These are phyloP conservation scores for Syzygium jambos DNA, from an alignment of 345 rosid genomes.

Conservation along the genomic window DNA sequence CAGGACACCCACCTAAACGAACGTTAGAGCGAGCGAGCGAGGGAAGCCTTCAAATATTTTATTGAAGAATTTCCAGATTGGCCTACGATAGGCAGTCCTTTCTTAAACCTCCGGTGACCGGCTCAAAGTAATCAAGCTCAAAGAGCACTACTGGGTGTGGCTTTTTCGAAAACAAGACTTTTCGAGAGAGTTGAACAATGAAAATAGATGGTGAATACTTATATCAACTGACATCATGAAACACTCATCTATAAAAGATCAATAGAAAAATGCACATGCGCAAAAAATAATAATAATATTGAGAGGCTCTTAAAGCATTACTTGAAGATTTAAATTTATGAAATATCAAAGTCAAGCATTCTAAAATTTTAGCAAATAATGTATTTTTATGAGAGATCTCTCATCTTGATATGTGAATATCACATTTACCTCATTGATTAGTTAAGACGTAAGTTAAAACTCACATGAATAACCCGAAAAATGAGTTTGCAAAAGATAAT, in stretches of 20 bases:
- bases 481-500: background rate
- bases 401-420: background rate
- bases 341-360: background rate
- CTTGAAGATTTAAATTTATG: background rate
- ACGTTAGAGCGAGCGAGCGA: too few relatives aligned
- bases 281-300: background rate
- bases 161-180: too few relatives aligned
- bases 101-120: too few relatives aligned
- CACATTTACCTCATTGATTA: background rate
- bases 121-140: too few relatives aligned
- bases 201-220: background rate
- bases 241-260: background rate
- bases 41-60: too few relatives aligned
- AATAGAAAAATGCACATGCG: background rate
- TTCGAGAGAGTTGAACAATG: too few relatives aligned
- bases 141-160: too few relatives aligned
- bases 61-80: too few relatives aligned
- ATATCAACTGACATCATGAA: background rate
- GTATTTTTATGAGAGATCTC: background rate
- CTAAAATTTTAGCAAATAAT: background rate
- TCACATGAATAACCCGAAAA: background rate
- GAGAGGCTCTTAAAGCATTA: background rate
- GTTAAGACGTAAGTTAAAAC: background rate
- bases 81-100: too few relatives aligned
- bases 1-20: too few relatives aligned